Evolutionary conservation across 352 stramenopile genomes (phyloP).

Genomic region (Hyaloperonospora brassicae): DNA sequence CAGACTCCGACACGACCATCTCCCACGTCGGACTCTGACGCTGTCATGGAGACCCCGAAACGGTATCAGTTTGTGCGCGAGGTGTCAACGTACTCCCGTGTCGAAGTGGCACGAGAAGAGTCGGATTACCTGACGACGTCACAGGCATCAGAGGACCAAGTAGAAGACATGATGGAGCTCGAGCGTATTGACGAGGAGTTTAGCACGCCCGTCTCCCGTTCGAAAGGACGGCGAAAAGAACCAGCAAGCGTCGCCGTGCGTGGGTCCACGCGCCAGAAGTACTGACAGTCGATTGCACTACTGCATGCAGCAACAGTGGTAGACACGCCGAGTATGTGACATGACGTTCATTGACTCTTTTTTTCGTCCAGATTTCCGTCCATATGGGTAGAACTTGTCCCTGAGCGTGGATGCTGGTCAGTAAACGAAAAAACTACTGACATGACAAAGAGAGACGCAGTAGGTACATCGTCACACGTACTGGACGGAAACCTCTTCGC

Average conservation of each 20-base stretch:
- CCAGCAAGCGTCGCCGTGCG: constrained; percentile 49
- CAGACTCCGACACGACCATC: constrained; percentile 25
- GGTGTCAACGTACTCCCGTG: constrained; percentile 49
- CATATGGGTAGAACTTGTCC: too few species aligned
- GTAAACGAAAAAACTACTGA: too few species aligned
- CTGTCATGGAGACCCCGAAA: constrained; percentile 54
- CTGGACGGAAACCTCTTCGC: not conserved
- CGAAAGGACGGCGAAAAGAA: constrained; percentile 46
- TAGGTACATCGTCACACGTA: too few species aligned
- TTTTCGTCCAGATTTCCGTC: not conserved
- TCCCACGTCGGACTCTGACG: constrained; percentile 19
- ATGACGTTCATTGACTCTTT: not conserved
- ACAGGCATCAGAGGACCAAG: constrained; percentile 51
- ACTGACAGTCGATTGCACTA: constrained; percentile 30
- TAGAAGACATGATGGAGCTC: constrained; percentile 49
- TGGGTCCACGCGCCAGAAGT: constrained; percentile 54
- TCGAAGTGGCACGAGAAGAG: constrained; percentile 26
- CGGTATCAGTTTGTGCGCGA: constrained; percentile 75
- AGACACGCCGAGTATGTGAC: constrained; percentile 3
- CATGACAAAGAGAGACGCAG: too few species aligned
- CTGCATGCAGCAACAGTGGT: constrained; percentile 15
- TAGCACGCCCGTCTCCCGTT: constrained; percentile 55
- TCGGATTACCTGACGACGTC: constrained; percentile 32
- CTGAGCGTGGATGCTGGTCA: too few species aligned
- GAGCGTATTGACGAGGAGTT: constrained; percentile 80